phyloP scores from a whole-genome alignment of 441 rosid genomes.

The Populus hybrid region DNA sequence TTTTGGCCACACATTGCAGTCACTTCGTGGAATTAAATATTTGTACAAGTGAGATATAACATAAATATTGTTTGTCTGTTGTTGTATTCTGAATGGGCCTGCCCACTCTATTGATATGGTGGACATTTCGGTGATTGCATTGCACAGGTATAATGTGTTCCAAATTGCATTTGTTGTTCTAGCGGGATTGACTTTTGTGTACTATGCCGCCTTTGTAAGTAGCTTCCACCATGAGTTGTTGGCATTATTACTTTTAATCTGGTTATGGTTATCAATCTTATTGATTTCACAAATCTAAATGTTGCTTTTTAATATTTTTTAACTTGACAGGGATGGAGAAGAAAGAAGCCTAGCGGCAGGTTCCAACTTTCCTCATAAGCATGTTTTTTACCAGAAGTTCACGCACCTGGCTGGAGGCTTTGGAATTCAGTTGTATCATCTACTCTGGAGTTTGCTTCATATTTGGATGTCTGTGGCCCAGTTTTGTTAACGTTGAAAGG shows the following conservation, averaged over 20 bases:
- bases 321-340: slow-evolving; percentile 83
- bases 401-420: slow-evolving; percentile 9
- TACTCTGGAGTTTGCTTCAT: slow-evolving; percentile 17
- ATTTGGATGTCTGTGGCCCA: slow-evolving; percentile 21
- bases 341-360: slow-evolving; percentile 70
- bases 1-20: slow-evolving; percentile 94
- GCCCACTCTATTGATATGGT: slow-evolving; percentile 12
- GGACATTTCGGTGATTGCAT: slow-evolving; percentile 11
- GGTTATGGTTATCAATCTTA: background rate
- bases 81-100: background rate
- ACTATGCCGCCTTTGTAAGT: slow-evolving; percentile 87
- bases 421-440: slow-evolving; percentile 13
- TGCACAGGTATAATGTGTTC: slow-evolving; percentile 88
- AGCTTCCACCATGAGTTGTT: background rate
- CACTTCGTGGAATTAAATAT: slow-evolving; percentile 92
- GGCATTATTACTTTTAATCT: background rate
- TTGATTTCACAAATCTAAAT: slow-evolving; percentile 4
- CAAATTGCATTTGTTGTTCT: slow-evolving; percentile 81
- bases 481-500: slow-evolving; percentile 19
- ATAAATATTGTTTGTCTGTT: background rate
- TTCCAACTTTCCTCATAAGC: slow-evolving; percentile 76
- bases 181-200: slow-evolving; percentile 88
- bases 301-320: background rate
- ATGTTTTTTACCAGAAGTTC: slow-evolving; percentile 16
- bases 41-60: slow-evolving; percentile 76